Percentiles rank a stretch among this genome's conserved stretches.
phyloP scores from a whole-genome alignment of 768 basidiomycete species.

The Boletus tomentosulus region DNA sequence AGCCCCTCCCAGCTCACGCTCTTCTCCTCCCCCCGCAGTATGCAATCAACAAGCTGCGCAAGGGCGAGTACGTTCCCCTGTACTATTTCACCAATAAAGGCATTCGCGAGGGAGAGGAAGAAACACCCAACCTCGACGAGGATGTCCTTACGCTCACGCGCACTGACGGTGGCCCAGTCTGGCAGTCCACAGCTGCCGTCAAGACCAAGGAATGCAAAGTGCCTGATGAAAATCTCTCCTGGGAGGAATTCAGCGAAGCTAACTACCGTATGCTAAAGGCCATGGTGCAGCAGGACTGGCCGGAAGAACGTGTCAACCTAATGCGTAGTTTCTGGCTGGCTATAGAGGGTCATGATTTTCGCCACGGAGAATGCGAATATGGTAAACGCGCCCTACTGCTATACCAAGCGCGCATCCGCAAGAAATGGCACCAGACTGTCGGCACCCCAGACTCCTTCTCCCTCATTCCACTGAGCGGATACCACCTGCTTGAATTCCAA shows the following conservation, averaged over 20 bases:
- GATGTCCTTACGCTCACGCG: no score
- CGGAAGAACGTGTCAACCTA: background rate
- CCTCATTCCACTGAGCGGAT: background rate
- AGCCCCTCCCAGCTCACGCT: no score
- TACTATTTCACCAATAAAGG: no score
- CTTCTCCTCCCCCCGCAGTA: no score
- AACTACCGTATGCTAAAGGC: background rate
- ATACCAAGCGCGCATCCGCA: background rate
- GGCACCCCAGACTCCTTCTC: no score
- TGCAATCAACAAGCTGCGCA: no score
- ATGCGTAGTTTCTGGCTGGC: background rate
- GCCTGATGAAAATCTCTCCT: background rate
- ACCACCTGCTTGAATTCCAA: background rate
- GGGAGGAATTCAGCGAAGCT: constrained; percentile 2
- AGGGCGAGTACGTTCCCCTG: no score
- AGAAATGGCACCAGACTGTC: background rate
- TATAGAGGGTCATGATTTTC: background rate
- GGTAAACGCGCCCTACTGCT: background rate
- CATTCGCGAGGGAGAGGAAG: no score
- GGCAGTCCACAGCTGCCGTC: background rate
- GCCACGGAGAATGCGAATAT: background rate
- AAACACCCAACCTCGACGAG: no score
- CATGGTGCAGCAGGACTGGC: background rate
- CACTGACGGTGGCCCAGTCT: background rate
- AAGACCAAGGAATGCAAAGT: background rate